Conservation (phyloP, 371 early-diverging fungal species). For the Rhizomucor miehei region DNA sequence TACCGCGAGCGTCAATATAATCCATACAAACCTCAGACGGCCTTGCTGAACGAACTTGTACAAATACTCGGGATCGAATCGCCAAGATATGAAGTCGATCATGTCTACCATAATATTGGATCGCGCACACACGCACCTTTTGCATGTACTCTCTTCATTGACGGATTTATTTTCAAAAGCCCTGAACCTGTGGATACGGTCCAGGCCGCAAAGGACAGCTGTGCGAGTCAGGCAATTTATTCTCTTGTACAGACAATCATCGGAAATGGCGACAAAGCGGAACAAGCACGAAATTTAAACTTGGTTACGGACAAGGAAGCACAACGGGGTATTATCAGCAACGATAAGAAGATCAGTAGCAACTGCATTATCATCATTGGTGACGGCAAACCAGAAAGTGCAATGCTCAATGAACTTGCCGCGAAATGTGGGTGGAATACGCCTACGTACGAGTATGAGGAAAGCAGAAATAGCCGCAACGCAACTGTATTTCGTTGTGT, state of each 20-base stretch:
- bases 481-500: too few relatives aligned
- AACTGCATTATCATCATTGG: background rate
- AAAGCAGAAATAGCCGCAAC: background rate
- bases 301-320: background rate
- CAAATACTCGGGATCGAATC: constrained; percentile 1
- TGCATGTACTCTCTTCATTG: constrained; percentile 1
- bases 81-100: background rate
- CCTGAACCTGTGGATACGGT: background rate
- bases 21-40: background rate
- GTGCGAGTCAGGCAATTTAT: background rate
- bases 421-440: background rate
- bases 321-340: background rate
- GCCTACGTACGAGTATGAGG: background rate
- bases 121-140: constrained; percentile 1
- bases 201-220: background rate
- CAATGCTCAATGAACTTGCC: background rate
- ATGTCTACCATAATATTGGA: constrained; percentile 2
- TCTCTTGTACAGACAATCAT: background rate
- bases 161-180: background rate
- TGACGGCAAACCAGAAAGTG: background rate
- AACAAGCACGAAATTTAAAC: background rate
- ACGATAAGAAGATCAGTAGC: background rate
- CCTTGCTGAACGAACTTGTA: background rate
- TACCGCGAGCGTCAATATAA: background rate
- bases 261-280: background rate